Evolutionary conservation across 1,284 basidiomycete species (phyloP).

Genomic region (Caloboletus inedulis): DNA sequence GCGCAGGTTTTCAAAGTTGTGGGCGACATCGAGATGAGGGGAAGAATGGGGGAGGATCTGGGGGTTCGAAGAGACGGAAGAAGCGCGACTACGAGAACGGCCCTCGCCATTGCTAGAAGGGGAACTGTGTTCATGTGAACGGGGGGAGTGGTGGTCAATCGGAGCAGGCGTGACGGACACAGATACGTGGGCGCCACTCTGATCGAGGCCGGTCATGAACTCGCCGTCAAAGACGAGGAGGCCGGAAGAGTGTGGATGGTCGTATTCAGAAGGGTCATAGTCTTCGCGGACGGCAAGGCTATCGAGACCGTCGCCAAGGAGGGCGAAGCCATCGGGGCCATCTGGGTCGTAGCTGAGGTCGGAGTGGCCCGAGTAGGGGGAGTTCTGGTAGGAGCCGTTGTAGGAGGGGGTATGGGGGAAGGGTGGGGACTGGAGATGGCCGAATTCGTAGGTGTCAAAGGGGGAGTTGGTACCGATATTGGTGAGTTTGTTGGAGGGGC

Average conservation of each 20-base stretch:
- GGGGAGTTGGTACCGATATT: constrained; percentile 22
- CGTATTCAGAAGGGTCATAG: constrained; percentile 69
- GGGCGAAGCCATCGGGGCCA: constrained; percentile 38
- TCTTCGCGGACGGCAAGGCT: constrained; percentile 39
- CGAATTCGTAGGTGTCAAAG: constrained; percentile 40
- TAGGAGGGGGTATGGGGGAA: constrained; percentile 52
- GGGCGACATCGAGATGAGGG: constrained; percentile 53
- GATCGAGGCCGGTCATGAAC: constrained; percentile 44
- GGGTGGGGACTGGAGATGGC: constrained; percentile 33
- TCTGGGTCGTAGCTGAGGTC: constrained; percentile 57
- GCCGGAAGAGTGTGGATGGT: constrained; percentile 47
- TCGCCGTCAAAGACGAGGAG: constrained; percentile 59
- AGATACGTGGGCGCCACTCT: constrained; percentile 34
- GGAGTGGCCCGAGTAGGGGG: constrained; percentile 63
- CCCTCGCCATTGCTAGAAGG: constrained; percentile 55
- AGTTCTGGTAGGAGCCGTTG: constrained; percentile 58
- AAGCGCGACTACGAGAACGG: constrained; percentile 53
- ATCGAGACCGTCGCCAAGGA: constrained; percentile 41
- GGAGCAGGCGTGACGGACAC: constrained; percentile 40
- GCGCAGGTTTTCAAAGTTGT: constrained; percentile 55
- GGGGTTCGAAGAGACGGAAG: constrained; percentile 57
- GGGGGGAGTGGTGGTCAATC: constrained; percentile 40
- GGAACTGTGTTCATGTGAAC: constrained; percentile 56
- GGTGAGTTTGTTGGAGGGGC: constrained; percentile 30
- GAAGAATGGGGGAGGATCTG: constrained; percentile 42